These are phyloP conservation scores for Coelastrella sp. DNA, from an alignment of 139 green algal species.

Conservation along the genomic window DNA sequence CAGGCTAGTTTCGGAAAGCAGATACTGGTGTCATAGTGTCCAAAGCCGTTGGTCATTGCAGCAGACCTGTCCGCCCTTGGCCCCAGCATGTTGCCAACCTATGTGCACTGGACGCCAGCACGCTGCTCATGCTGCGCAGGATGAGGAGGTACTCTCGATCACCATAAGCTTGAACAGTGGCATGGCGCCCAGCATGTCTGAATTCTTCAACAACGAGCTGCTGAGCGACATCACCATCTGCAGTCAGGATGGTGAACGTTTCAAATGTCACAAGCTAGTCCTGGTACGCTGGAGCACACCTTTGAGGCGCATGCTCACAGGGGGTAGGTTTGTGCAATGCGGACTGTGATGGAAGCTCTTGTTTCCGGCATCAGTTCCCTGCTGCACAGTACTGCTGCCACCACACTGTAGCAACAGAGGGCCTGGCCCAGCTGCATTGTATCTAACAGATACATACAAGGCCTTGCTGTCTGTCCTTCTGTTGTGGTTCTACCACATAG, in stretches of 20 bases:
- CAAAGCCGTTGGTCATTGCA: too few relatives aligned
- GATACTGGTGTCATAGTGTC: too few relatives aligned
- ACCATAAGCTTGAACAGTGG: conserved; percentile 25
- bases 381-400: too few relatives aligned
- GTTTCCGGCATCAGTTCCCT: too few relatives aligned
- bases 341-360: neutral
- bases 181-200: conserved; percentile 16
- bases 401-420: too few relatives aligned
- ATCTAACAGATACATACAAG: too few relatives aligned
- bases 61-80: too few relatives aligned
- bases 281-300: conserved; percentile 23
- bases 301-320: conserved; percentile 13
- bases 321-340: neutral
- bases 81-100: too few relatives aligned
- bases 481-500: too few relatives aligned
- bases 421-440: too few relatives aligned
- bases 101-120: neutral
- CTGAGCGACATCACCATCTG: conserved; percentile 37
- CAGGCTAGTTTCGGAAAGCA: too few relatives aligned
- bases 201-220: conserved; percentile 34
- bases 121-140: neutral
- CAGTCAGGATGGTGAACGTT: neutral
- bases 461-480: too few relatives aligned
- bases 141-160: conserved; percentile 20
- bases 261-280: conserved; percentile 33